Base-by-base conservation (phyloP, 148 eudicot species). In the Diospyros lotus region DNA sequence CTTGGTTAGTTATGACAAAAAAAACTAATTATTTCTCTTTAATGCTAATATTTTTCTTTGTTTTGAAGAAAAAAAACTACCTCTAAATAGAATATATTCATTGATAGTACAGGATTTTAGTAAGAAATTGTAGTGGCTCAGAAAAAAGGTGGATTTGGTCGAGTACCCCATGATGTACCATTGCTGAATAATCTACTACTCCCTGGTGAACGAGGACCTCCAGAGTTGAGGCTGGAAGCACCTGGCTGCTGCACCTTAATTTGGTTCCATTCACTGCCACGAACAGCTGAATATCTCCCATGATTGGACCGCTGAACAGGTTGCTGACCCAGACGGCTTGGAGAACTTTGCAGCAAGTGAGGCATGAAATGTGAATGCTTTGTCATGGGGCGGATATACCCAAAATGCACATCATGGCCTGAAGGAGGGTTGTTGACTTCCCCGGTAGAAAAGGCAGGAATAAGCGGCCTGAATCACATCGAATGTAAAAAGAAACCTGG, bases 301-400 rank as follows among this genome's bases (percentile, higher is more conserved):
- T 83, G 88, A 77, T 80, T 82, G 53, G 79, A 69, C 71, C 85
- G 91, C 75, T 89, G 95, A 75, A 77, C 60, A 70, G 88, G 82
- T 11, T 81, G 91, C 83, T 92, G 97, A 40, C 94, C 96, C 75
- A 92, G 84, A 74, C 89, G 92, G 72, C 91, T 87, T 44, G 86
- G 90, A 75, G 96, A 87, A 75, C 78, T 89, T 52, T 87, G 96
- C 17, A 87, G 79, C 53, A 76, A 62, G n/a, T 91, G 89, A 17
- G 87, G 86, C 76, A 79, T 61, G 41, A 78, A 82, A 74, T 77
- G 74, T 63, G 93, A 84, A 61, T 87, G 73, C 81, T 85, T 85
- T 53, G 88, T 45, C 76, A 83, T 74, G 45, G 89, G 82, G 74
- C 83, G 93, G 13, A 75, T 84, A 81, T 82, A 83, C 13, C 86